Percentiles rank a stretch among this genome's conserved stretches.
Evolutionary conservation across 192 early-diverging fungal genomes (phyloP).

Genomic region (Pilaira anomala): DNA sequence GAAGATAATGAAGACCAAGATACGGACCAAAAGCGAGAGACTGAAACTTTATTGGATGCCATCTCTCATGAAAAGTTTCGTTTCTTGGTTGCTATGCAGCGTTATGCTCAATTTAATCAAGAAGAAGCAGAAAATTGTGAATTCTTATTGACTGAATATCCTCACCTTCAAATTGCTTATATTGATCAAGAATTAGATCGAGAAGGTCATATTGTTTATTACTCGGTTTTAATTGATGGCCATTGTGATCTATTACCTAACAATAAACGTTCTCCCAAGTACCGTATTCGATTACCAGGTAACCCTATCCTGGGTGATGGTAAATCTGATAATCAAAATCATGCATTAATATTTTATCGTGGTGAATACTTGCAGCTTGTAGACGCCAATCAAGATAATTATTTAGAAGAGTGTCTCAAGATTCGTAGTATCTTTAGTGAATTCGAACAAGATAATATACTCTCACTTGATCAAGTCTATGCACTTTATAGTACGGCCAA

Average conservation of each 20-base stretch:
- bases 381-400: conserved; percentile 80
- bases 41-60: conserved; percentile 52
- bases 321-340: conserved; percentile 77
- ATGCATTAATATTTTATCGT: conserved; percentile 66
- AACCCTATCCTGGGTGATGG: conserved; percentile 76
- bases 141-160: conserved; percentile 60
- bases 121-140: conserved; percentile 64
- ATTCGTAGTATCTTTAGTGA: conserved; percentile 71
- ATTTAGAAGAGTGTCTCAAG: conserved; percentile 74
- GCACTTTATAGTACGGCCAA: conserved; percentile 42
- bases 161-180: conserved; percentile 65
- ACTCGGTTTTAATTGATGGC: conserved; percentile 62
- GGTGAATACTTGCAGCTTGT: conserved; percentile 76
- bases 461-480: conserved; percentile 42
- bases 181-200: conserved; percentile 51
- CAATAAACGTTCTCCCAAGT: conserved; percentile 57
- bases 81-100: conserved; percentile 70
- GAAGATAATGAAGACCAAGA: neutral
- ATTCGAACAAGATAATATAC: conserved; percentile 58
- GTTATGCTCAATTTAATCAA: conserved; percentile 62
- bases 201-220: conserved; percentile 39
- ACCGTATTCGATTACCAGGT: conserved; percentile 62
- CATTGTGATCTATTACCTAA: conserved; percentile 54
- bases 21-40: conserved; percentile 36
- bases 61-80: conserved; percentile 67